phyloP scores from a whole-genome alignment of 176 grass and related monocot species.

The Aegilops sharonensis region DNA sequence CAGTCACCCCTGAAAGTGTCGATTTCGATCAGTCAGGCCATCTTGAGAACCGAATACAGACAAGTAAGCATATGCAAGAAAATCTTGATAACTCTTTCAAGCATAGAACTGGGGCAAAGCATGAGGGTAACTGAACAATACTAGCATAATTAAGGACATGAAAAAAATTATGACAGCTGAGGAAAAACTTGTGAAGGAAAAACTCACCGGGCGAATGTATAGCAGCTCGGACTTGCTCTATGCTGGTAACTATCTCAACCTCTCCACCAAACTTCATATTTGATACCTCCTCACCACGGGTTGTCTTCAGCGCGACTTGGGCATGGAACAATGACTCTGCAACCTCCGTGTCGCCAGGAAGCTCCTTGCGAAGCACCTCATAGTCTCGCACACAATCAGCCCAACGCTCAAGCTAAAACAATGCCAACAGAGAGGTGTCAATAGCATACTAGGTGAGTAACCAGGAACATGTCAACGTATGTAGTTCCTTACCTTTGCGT shows the following conservation, averaged over 20 bases:
- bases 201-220: constrained; percentile 57
- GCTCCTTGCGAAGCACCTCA: constrained; percentile 57
- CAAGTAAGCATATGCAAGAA: constrained; percentile 10
- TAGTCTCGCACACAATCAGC: constrained; percentile 73
- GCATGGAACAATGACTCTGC: constrained; percentile 55
- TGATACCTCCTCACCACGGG: constrained; percentile 54
- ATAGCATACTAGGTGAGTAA: background rate
- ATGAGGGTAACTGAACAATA: background rate
- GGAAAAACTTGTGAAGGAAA: background rate
- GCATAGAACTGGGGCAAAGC: background rate
- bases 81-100: background rate
- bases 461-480: background rate
- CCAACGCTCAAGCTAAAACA: constrained; percentile 72
- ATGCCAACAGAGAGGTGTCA: constrained; percentile 25
- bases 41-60: background rate
- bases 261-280: constrained; percentile 60
- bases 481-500: constrained; percentile 43
- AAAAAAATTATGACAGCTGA: background rate
- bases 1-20: constrained; percentile 40
- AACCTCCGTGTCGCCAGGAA: constrained; percentile 48
- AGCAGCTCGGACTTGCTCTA: constrained; percentile 63
- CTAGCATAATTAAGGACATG: background rate
- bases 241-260: constrained; percentile 46
- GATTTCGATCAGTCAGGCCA: constrained; percentile 11
- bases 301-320: constrained; percentile 58